Base-by-base conservation (phyloP, 495 filamentous ascomycete species). In the Penicillium mononematosum region DNA sequence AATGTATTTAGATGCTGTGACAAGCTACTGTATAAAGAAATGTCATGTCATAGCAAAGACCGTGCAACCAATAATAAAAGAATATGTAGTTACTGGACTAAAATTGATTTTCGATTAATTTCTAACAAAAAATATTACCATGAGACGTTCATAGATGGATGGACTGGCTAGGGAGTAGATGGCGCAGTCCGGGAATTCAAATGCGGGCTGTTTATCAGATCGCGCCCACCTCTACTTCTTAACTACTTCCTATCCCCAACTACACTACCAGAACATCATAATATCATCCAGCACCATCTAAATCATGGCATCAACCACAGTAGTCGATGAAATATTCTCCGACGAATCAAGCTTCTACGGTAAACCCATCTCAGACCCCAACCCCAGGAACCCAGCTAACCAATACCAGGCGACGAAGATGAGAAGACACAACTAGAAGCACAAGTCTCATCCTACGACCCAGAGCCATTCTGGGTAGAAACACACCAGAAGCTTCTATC, bases 291-390 rank as follows among this genome's bases (percentile, higher is more conserved):
- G 8, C 25, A n/a, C 19, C 2, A 9, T 31, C 25, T 17, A 45
- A 22, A 47, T 17, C 2, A 67, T 61, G 58, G 9, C 55, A 16
- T 19, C 43, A 25, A 51, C 14, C 24, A 42, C 22, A 17, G 50
- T 43, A 52, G 24, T 29, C 4, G 67, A 66, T 16, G 53, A 59
- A 17, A 49, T 74, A 8, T 59, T 86, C 53, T 86, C 83, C n/a
- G 85, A 85, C 41, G 85, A 89, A 34, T 89, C 87, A 5, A 86
- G 87, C 58, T 89, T 89, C 71, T 89, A 90, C 58, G 87, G 87
- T 83, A 72, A 53, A 56, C 38, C 14, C 24, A 42, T 11, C 12
- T 31, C 24, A 16, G 29, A 25, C 19, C 22, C 16, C 22, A 19
- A 42, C 0, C 38, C 31, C 2, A n/a, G 6, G 39, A 43, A 58